A percentile compares a stretch with the other conserved stretches of the same genome.
Conservation (phyloP, 2,329 filamentous ascomycete genomes). For the Graphiopsis chlorocephala region DNA sequence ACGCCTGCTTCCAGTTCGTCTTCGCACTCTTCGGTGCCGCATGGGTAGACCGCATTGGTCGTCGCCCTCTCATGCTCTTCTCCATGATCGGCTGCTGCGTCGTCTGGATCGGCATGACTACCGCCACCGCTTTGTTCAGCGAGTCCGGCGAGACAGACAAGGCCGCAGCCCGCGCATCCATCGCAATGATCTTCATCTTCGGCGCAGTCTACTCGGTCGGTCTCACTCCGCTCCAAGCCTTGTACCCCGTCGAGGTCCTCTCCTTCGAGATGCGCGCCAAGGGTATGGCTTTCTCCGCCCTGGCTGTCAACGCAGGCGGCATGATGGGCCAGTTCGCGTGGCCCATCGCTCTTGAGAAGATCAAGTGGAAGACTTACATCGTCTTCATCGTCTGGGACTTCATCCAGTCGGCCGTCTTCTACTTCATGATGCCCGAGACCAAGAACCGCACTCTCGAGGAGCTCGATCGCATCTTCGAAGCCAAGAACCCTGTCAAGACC, state of each 20-base stretch:
- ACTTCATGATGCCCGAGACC: slow-evolving; percentile 40
- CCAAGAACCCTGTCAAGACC: slow-evolving; percentile 40
- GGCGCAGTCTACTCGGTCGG: slow-evolving; percentile 35
- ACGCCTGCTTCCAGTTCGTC: slow-evolving; percentile 62
- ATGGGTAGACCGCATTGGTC: slow-evolving; percentile 35
- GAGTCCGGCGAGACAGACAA: slow-evolving; percentile 27
- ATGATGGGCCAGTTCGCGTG: slow-evolving; percentile 39
- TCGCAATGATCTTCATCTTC: slow-evolving; percentile 36
- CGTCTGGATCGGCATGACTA: slow-evolving; percentile 41
- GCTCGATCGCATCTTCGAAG: slow-evolving; percentile 44
- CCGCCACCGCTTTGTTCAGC: slow-evolving; percentile 28
- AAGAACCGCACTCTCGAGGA: slow-evolving; percentile 46
- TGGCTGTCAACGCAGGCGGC: slow-evolving; percentile 44
- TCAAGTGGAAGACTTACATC: slow-evolving; percentile 31
- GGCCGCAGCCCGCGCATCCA: slow-evolving; percentile 31
- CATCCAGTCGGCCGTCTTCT: slow-evolving; percentile 34
- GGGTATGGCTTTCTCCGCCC: slow-evolving; percentile 44
- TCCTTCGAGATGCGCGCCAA: slow-evolving; percentile 47
- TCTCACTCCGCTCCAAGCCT: slow-evolving; percentile 32
- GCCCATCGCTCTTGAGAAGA: slow-evolving; percentile 28
- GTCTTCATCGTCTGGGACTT: slow-evolving; percentile 35
- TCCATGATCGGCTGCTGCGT: slow-evolving; percentile 36
- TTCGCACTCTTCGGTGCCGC: slow-evolving; percentile 48
- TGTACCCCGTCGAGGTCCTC: slow-evolving; percentile 49
- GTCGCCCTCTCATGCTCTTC: slow-evolving; percentile 37